Conservation (phyloP, 768 basidiomycete species). For the Leccinum ochraceum region DNA sequence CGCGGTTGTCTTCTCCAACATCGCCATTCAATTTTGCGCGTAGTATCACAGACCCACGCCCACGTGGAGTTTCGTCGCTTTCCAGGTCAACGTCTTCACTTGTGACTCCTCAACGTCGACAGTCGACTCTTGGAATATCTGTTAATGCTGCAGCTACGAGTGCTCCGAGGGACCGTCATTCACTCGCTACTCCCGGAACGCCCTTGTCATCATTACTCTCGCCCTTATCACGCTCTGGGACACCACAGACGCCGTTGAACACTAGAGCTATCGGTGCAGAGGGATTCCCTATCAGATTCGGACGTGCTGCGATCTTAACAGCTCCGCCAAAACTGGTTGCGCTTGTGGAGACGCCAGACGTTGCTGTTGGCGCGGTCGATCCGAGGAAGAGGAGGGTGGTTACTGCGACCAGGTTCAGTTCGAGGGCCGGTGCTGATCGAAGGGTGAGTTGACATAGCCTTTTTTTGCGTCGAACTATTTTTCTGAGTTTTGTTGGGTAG, state of each 20-base stretch:
- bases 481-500: conserved; percentile 36
- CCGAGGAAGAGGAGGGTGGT: conserved; percentile 80
- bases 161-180: conserved; percentile 46
- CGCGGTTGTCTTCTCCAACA: conserved; percentile 29
- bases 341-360: conserved; percentile 83
- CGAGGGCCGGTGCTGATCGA: conserved; percentile 77
- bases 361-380: conserved; percentile 88
- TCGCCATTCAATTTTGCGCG: conserved; percentile 26
- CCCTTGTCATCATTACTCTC: conserved; percentile 37
- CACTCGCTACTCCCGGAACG: conserved; percentile 42
- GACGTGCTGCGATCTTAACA: conserved; percentile 74
- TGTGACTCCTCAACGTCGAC: conserved; percentile 42
- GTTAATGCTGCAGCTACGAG: conserved; percentile 26
- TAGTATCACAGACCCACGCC: conserved; percentile 32
- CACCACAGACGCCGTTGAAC: conserved; percentile 32
- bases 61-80: conserved; percentile 52
- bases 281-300: conserved; percentile 52
- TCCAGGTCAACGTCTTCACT: conserved; percentile 54
- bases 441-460: conserved; percentile 51
- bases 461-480: background rate
- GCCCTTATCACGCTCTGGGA: conserved; percentile 35
- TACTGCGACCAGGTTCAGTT: conserved; percentile 86
- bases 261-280: conserved; percentile 26
- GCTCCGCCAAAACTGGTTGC: conserved; percentile 84
- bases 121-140: conserved; percentile 35